These are phyloP conservation scores for Hypoxylon sp. DNA, from an alignment of 2,329 filamentous ascomycete species.

Conservation along the genomic window DNA sequence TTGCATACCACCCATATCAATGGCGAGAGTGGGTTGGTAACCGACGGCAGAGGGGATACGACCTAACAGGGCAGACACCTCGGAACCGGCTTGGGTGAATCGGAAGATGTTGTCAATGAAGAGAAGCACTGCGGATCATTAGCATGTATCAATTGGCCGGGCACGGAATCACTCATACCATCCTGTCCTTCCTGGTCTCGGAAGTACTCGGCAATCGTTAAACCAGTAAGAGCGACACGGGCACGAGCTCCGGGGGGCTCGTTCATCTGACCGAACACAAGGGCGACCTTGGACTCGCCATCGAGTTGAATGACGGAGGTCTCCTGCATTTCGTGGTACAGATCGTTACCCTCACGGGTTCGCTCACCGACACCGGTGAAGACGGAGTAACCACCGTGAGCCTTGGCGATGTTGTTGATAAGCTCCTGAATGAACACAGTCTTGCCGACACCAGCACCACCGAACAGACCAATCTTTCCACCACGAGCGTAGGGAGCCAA, in stretches of 20 bases:
- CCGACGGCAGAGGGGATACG: conserved; percentile 99
- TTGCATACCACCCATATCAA: conserved; percentile 99
- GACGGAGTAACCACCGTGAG: conserved; percentile 99
- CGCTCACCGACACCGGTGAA: conserved; percentile 99
- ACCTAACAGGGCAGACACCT: conserved; percentile 98
- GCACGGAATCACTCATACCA: conserved; percentile 65
- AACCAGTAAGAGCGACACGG: conserved; percentile 97
- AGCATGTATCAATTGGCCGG: not conserved
- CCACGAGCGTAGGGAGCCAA: conserved; percentile 99
- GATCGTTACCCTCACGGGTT: conserved; percentile 99
- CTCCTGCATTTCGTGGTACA: conserved; percentile 99
- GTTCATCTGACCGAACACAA: conserved; percentile 99
- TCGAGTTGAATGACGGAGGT: conserved; percentile 99
- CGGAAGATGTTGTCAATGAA: conserved; percentile 99
- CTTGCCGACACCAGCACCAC: conserved; percentile 99
- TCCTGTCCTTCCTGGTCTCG: conserved; percentile 84
- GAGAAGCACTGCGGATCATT: conserved; percentile 78
- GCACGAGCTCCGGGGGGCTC: conserved; percentile 99
- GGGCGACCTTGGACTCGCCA: conserved; percentile 98
- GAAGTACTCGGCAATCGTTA: conserved; percentile 88
- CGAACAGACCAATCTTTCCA: conserved; percentile 99
- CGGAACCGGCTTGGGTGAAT: conserved; percentile 99
- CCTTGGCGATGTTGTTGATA: conserved; percentile 99
- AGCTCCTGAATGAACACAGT: conserved; percentile 99
- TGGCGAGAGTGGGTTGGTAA: conserved; percentile 98